Base-by-base conservation (phyloP, 352 stramenopile species). In the Phytophthora constricta region DNA sequence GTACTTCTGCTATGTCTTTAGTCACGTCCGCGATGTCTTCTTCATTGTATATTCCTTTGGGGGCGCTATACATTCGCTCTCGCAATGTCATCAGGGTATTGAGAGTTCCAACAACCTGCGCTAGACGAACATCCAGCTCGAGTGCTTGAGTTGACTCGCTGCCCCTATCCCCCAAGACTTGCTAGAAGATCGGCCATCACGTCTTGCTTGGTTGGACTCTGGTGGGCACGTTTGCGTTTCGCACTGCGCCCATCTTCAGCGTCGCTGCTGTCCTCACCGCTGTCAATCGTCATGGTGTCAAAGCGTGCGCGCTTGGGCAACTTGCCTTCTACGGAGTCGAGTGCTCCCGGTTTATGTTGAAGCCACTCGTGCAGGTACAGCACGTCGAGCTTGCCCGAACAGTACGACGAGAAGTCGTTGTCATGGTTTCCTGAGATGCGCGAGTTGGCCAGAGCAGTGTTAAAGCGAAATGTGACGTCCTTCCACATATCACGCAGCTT, bases 381-480 rank as follows among this genome's bases (percentile, higher is more conserved):
- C 8, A 54, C 26, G 7, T 52, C 54, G 20, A 63, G 49, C 8
- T 41, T 63, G 0, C 43, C 55, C 4, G 28, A 62, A 3, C 54
- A 62, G 22, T 39, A 62, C 1, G 54, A 53, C 27, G 52, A 52
- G 14, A 62, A 62, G 31, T 54, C 54, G 43, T 62, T 62, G 20
- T 53, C 27, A 39, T 62, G 39, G 11, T 11, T 28, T 61, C 41
- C 41, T 0, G 39, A 52, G 2, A 52, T 31, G 0, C 39, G 53
- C 20, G 41, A 52, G 11, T 61, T 61, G 3, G 41, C 16, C 3
- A 61, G 41, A 5, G 39, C 41, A 13, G 16, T 46, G 11, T 37
- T 37, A 11, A 13, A 28, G 28, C 28, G 33, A 22, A 45, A 37
- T 13, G 5, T 59, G 34, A 59, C 25, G 26, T 50, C 37, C 37